Evolutionary conservation across 2,329 filamentous ascomycete genomes (phyloP).

Genomic region (Microcyclospora pomicola): DNA sequence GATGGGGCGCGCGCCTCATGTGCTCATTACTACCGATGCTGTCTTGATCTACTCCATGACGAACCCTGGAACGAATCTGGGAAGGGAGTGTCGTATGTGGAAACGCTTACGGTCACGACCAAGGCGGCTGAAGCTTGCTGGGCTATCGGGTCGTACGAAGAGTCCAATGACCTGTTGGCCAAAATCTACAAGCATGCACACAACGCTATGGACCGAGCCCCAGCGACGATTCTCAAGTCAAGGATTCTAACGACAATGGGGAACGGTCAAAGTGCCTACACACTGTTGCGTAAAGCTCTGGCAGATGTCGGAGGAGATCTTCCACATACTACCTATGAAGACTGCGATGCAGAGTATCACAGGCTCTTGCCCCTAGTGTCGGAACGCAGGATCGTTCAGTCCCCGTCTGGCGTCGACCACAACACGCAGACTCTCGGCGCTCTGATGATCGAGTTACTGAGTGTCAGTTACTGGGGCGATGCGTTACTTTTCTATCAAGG

Average conservation of each 20-base stretch:
- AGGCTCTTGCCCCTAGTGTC: conserved; percentile 19
- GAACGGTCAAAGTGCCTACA: conserved; percentile 54
- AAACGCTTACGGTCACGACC: conserved; percentile 68
- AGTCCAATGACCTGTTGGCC: conserved; percentile 54
- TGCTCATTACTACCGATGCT: conserved; percentile 65
- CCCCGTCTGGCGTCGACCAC: background rate
- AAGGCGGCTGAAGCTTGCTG: conserved; percentile 72
- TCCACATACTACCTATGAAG: conserved; percentile 54
- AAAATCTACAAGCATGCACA: conserved; percentile 57
- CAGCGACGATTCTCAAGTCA: conserved; percentile 70
- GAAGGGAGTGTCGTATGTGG: conserved; percentile 68
- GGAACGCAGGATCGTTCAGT: conserved; percentile 5
- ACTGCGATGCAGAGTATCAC: conserved; percentile 64
- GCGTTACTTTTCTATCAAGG: conserved; percentile 59
- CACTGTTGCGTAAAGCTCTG: conserved; percentile 57
- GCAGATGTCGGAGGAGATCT: conserved; percentile 50
- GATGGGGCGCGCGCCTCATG: conserved; percentile 73
- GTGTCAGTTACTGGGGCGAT: conserved; percentile 61
- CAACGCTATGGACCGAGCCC: conserved; percentile 64
- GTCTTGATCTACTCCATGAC: conserved; percentile 64
- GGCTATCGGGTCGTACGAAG: conserved; percentile 57
- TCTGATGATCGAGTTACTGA: conserved; percentile 48
- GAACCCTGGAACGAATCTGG: conserved; percentile 56
- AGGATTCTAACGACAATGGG: conserved; percentile 64
- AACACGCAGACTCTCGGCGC: conserved; percentile 46